Base-by-base conservation (phyloP, 1,139 yeast species). In the Scheffersomyces quercinus region DNA sequence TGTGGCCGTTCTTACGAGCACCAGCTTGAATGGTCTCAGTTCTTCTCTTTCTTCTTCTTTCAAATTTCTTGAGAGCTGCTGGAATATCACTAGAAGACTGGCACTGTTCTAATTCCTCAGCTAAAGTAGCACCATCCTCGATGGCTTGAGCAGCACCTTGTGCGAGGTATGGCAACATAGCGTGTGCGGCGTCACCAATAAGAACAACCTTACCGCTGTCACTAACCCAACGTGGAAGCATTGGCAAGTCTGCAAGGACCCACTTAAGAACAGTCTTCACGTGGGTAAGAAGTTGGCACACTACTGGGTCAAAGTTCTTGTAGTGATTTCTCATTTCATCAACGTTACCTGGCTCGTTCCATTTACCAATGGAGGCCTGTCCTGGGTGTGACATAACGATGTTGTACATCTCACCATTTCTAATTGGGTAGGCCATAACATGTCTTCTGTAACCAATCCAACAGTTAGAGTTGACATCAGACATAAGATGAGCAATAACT, bases 101-200 rank as follows among this genome's bases (percentile, higher is more conserved):
- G 31, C 53, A 45, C 16, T 41, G 42, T 32, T 46, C 37, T 36
- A 54, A 47, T 38, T 50, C 42, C 8, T 50, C 54, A 13, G 51
- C 50, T 33, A 59, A 50, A 12, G 59, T 59, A 10, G 62, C 64
- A 5, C 60, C 54, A 46, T 61, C 66, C 47, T 61, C 75, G 40
- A 70, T 57, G 1, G 75, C 74, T 49, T 67, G 69, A 3, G 69
- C 70, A 10, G 75, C 75, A 15, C 75, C 75, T 42, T 66, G 68
- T 6, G 73, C 70, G 39, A 69, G 56, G 50, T 69, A 70, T 3
- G 75, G 74, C 49, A 70, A 54, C 48, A 69, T 70, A 3, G 75
- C 67, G 49, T 70, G 76, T 20, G 68, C 65, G 1, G 59, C 56
- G 40, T 57, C 62, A 11, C 62, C 62, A 29, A 55, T 35, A 29